Evolutionary conservation across 2,329 filamentous ascomycete species (phyloP).

Genomic region (Fusarium sp.): DNA sequence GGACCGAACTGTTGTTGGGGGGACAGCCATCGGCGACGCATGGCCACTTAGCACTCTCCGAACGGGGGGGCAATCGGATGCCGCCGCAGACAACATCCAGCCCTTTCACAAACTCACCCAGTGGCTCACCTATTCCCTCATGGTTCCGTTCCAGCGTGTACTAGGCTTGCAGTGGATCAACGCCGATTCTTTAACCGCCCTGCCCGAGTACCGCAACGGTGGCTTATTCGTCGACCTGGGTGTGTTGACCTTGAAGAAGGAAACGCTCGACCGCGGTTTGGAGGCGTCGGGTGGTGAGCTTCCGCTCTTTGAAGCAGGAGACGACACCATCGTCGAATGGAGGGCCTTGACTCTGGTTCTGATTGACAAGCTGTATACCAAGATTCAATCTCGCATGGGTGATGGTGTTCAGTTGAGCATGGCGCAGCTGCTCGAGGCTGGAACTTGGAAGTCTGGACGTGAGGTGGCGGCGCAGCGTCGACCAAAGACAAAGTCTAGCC

Average conservation of each 20-base stretch:
- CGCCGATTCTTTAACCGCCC: constrained; percentile 69
- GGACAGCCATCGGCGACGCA: constrained; percentile 61
- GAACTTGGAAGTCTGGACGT: constrained; percentile 75
- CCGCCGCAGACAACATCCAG: constrained; percentile 51
- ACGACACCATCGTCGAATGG: constrained; percentile 73
- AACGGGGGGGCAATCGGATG: not conserved
- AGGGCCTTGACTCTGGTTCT: constrained; percentile 69
- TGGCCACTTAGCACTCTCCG: constrained; percentile 56
- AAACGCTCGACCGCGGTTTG: constrained; percentile 57
- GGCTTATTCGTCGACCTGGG: constrained; percentile 74
- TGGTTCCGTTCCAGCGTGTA: constrained; percentile 70
- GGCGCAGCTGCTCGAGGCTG: constrained; percentile 65
- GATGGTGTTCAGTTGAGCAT: constrained; percentile 51
- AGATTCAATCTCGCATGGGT: constrained; percentile 53
- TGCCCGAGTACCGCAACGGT: constrained; percentile 80
- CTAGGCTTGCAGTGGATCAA: constrained; percentile 65
- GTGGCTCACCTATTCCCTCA: constrained; percentile 80
- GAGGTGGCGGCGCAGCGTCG: constrained; percentile 83
- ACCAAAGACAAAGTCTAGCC: constrained; percentile 84
- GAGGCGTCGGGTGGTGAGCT: constrained; percentile 57
- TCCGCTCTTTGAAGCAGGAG: constrained; percentile 64
- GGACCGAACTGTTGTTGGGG: constrained; percentile 62
- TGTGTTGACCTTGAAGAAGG: constrained; percentile 63
- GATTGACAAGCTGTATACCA: constrained; percentile 61
- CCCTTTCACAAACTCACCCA: constrained; percentile 75